Evolutionary conservation across 2,329 filamentous ascomycete species (phyloP).

Genomic region (Microsporum ferrugineum): DNA sequence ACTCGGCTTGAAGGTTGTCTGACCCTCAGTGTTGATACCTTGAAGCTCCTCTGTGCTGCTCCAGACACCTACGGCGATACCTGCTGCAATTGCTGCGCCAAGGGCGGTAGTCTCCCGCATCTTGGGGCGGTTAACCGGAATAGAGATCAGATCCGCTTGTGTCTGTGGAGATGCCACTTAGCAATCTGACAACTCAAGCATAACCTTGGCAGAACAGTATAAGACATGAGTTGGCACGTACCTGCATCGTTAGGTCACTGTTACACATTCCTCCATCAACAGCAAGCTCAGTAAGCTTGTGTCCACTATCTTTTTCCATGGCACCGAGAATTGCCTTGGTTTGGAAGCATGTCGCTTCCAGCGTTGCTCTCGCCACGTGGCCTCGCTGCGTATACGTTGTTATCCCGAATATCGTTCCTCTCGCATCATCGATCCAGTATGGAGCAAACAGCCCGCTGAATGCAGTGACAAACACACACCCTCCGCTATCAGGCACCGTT

Average conservation of each 20-base stretch:
- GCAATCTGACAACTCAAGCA: not conserved
- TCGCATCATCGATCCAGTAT: conserved; percentile 90
- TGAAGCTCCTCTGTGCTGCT: conserved; percentile 60
- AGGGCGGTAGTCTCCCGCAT: conserved; percentile 89
- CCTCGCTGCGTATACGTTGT: conserved; percentile 76
- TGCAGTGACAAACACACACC: conserved; percentile 76
- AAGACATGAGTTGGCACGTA: conserved; percentile 22
- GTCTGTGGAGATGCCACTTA: conserved; percentile 38
- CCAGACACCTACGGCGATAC: conserved; percentile 71
- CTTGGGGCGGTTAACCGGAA: conserved; percentile 68
- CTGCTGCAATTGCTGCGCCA: conserved; percentile 79
- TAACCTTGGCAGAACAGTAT: not conserved
- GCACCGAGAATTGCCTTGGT: conserved; percentile 84
- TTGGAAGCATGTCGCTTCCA: conserved; percentile 87
- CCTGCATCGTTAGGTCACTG: conserved; percentile 79
- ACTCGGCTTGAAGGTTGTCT: conserved; percentile 58
- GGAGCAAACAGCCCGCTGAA: conserved; percentile 86
- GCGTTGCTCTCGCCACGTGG: conserved; percentile 77
- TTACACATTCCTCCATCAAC: conserved; percentile 88
- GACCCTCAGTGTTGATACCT: conserved; percentile 58
- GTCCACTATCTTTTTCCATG: conserved; percentile 76
- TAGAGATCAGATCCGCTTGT: conserved; percentile 75
- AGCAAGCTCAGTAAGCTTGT: conserved; percentile 61
- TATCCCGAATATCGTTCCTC: conserved; percentile 75
- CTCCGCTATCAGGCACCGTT: conserved; percentile 63